phyloP scores from a whole-genome alignment of 805 yeast species.

The Candida montana region DNA sequence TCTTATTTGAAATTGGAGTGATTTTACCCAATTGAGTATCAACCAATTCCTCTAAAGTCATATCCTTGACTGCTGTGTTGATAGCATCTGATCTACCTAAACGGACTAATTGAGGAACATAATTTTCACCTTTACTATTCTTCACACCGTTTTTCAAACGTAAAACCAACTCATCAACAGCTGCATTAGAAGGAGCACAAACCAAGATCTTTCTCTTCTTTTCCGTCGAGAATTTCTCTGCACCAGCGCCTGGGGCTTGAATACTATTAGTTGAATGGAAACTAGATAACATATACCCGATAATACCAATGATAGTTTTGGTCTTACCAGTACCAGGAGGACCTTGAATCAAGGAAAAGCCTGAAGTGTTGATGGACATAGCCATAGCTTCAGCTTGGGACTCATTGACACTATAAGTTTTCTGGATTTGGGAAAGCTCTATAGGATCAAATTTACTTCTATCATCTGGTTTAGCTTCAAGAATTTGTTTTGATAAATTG shows the following conservation, averaged over 20 bases:
- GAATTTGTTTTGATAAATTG: constrained; percentile 62
- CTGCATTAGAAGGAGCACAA: constrained; percentile 99
- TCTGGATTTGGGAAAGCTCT: constrained; percentile 39
- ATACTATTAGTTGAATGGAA: constrained; percentile 26
- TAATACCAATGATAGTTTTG: constrained; percentile 87
- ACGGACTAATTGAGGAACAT: constrained; percentile 70
- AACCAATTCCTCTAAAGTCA: constrained; percentile 81
- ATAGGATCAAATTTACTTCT: constrained; percentile 29
- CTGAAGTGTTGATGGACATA: constrained; percentile 60
- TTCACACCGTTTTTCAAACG: constrained; percentile 72
- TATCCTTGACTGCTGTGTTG: constrained; percentile 72
- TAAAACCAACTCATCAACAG: constrained; percentile 89
- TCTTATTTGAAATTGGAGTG: constrained; percentile 27
- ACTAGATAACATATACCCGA: constrained; percentile 65
- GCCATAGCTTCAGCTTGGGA: constrained; percentile 91
- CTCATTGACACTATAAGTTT: constrained; percentile 58
- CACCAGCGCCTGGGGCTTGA: constrained; percentile 23
- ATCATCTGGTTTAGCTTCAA: constrained; percentile 56
- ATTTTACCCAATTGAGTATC: constrained; percentile 37
- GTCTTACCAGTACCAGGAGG: constrained; percentile 99
- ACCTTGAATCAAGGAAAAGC: constrained; percentile 91
- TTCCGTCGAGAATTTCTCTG: constrained; percentile 19
- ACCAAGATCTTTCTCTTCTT: constrained; percentile 57
- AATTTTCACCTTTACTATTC: constrained; percentile 45
- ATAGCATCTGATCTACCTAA: constrained; percentile 88